Conservation (phyloP, 2,329 filamentous ascomycete genomes). For the Paecilomyces fulvus region DNA sequence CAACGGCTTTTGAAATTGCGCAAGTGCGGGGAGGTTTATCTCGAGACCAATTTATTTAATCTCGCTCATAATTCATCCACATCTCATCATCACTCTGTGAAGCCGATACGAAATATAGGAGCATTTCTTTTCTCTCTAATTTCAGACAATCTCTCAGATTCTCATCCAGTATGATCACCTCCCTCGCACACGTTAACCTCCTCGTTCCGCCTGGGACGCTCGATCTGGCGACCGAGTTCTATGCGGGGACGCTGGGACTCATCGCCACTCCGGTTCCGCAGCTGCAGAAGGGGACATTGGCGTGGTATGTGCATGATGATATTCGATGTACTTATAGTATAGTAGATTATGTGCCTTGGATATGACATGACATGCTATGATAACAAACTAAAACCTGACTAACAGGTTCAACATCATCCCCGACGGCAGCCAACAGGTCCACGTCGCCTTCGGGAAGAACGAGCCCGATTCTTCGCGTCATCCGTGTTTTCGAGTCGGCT, state of each 20-base stretch:
- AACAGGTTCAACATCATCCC: slow-evolving; percentile 48
- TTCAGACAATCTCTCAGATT: background rate
- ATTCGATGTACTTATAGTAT: background rate
- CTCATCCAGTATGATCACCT: slow-evolving; percentile 38
- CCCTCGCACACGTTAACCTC: slow-evolving; percentile 51
- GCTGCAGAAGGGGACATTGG: slow-evolving; percentile 42
- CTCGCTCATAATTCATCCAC: background rate
- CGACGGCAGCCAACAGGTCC: slow-evolving; percentile 47
- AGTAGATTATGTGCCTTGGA: slow-evolving; percentile 1
- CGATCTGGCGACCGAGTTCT: slow-evolving; percentile 46
- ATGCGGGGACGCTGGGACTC: slow-evolving; percentile 49
- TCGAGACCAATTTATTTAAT: background rate
- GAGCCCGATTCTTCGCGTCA: slow-evolving; percentile 41
- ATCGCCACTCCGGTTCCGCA: slow-evolving; percentile 45
- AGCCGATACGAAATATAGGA: background rate
- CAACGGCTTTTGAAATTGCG: background rate
- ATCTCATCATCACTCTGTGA: background rate
- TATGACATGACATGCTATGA: background rate
- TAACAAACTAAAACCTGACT: slow-evolving; percentile 7
- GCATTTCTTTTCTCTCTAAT: background rate
- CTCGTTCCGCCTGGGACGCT: slow-evolving; percentile 48
- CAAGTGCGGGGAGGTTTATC: background rate
- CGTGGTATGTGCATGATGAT: slow-evolving; percentile 40
- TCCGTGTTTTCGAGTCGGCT: slow-evolving; percentile 50
- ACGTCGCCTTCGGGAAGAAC: slow-evolving; percentile 42